phyloP scores from a whole-genome alignment of 441 rosid species.

The Erodium texanum region DNA sequence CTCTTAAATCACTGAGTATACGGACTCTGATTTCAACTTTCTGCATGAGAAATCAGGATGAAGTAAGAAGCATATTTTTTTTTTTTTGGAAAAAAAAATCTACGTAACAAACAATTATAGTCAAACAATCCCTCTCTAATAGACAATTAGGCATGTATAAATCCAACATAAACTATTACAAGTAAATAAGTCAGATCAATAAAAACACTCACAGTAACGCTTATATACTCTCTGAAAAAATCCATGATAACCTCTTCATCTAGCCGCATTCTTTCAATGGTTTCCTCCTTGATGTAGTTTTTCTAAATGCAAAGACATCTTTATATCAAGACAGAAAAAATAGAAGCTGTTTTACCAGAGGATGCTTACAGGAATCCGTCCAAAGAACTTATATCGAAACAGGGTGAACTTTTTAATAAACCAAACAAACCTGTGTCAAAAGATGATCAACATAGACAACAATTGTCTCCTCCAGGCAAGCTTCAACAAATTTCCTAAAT shows the following conservation, averaged over 20 bases:
- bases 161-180: conserved; percentile 32
- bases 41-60: conserved; percentile 28
- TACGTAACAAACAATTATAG: neutral
- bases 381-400: conserved; percentile 7
- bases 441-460: conserved; percentile 86
- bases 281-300: conserved; percentile 89
- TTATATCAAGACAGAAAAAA: conserved; percentile 7
- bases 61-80: conserved; percentile 4
- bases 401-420: neutral
- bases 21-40: conserved; percentile 89
- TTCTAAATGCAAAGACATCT: conserved; percentile 36
- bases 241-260: conserved; percentile 98
- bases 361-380: conserved; percentile 20
- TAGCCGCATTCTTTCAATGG: conserved; percentile 91
- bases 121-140: neutral
- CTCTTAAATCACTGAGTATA: conserved; percentile 84
- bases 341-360: conserved; percentile 7
- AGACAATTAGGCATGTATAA: conserved; percentile 4
- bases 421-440: conserved; percentile 58
- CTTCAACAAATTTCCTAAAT: conserved; percentile 92
- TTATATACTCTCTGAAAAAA: conserved; percentile 90
- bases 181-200: conserved; percentile 14
- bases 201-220: conserved; percentile 57
- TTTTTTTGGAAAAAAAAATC: neutral
- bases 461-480: conserved; percentile 88